Percentiles rank a stretch among this genome's conserved stretches.
phyloP scores from a whole-genome alignment of 108 stramenopile species.

The Skeletonema marinoi region DNA sequence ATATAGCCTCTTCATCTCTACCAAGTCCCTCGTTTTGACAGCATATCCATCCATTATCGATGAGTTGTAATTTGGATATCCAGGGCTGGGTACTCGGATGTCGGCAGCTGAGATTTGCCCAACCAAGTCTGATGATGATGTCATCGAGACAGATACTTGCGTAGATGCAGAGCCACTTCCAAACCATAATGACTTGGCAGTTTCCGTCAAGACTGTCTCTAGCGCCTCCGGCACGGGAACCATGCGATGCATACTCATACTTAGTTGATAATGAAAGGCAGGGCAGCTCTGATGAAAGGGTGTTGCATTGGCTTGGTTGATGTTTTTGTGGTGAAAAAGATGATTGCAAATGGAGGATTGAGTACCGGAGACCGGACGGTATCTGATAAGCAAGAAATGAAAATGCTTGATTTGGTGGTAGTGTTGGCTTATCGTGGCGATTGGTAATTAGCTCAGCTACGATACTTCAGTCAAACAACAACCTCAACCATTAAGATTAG shows the following conservation, averaged over 20 bases:
- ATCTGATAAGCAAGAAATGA: too few species aligned
- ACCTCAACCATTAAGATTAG: too few species aligned
- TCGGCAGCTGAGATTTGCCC: conserved; percentile 54
- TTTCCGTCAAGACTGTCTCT: conserved; percentile 67
- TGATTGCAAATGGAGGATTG: too few species aligned
- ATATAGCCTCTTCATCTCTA: conserved; percentile 21
- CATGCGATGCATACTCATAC: conserved; percentile 54
- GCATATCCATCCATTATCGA: conserved; percentile 91
- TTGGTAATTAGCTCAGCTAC: too few species aligned
- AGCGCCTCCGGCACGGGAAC: conserved; percentile 80
- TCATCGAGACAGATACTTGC: not conserved
- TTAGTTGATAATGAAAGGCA: not conserved
- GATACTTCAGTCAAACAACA: too few species aligned
- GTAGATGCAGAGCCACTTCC: not conserved
- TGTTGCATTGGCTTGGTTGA: too few species aligned
- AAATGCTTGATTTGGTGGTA: too few species aligned
- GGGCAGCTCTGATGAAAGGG: too few species aligned
- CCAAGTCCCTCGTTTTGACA: conserved; percentile 42
- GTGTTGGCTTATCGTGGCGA: too few species aligned
- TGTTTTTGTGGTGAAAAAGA: too few species aligned
- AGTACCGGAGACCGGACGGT: too few species aligned
- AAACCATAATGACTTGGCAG: conserved; percentile 42
- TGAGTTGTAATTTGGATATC: conserved; percentile 81
- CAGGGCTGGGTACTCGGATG: conserved; percentile 57
- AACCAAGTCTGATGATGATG: conserved; percentile 34